Base-by-base conservation (phyloP, 306 rosid genomes). In the Carpinus fangiana region DNA sequence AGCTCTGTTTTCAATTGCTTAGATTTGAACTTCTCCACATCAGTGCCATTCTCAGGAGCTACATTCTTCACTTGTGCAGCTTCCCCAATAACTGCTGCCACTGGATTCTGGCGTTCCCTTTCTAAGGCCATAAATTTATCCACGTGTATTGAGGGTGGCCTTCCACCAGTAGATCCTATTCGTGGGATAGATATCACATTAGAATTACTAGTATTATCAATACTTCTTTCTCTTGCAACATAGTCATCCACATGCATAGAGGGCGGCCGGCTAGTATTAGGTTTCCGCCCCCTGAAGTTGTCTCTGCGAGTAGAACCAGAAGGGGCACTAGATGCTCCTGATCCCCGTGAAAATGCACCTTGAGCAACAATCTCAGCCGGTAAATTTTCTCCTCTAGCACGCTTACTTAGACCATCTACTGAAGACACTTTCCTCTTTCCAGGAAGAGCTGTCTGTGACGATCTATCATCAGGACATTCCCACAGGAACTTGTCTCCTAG, bases 181-280 rank as follows among this genome's bases (percentile, higher is more conserved):
- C 99, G 87, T 48, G 88, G 93, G 73, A 95, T 88, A 51, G 98
- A 78, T 82, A 95, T 93, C 70, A 93, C 97, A 72, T 93, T 88
- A 71, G 91, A 83, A 81, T 83, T 92, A 70, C 88, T 82, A 74
- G 83, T 90, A 74, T 90, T 90, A 6, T 95, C 98, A 57, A 89
- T 90, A 78, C 86, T 92, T 82, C 97, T 93, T 84, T 95, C 99
- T 87, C 99, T 90, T 3, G 99, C 99, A 79, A 93, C 94, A 62
- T 91, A 95, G 81, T 95, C 98, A 86, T 95, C 99, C 80, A 95
- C 99, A 70, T 95, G 99, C 98, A 93, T 95, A 82, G 99, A 95
- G 62, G 99, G 99, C 2, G 99, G 99, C 85, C 99, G 80, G 88
- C 99, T 95, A 76, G 98, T 95, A 88, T 95, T 95, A 64, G 99